These are phyloP conservation scores for Yarrowia deformans DNA, from an alignment of 805 yeast species.

Conservation along the genomic window DNA sequence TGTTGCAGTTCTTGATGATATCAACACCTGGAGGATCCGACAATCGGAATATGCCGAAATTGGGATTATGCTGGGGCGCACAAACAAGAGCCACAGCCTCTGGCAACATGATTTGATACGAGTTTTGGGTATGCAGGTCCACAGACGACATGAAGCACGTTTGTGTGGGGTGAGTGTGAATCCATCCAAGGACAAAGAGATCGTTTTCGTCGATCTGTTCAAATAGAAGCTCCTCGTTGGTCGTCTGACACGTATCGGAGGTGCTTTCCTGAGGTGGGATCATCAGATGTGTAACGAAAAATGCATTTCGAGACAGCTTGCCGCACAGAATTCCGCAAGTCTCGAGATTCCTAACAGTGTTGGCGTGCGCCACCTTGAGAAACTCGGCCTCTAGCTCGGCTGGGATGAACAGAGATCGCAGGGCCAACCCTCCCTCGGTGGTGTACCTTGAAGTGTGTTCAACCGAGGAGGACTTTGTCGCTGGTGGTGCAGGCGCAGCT, in stretches of 20 bases:
- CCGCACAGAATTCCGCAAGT: slow-evolving; percentile 76
- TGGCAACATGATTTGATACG: slow-evolving; percentile 73
- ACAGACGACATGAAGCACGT: slow-evolving; percentile 72
- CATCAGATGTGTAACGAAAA: slow-evolving; percentile 65
- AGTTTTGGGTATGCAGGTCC: slow-evolving; percentile 71
- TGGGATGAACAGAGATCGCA: slow-evolving; percentile 63
- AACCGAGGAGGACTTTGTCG: slow-evolving; percentile 20
- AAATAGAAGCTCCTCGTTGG: slow-evolving; percentile 65
- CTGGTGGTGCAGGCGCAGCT: slow-evolving; percentile 18
- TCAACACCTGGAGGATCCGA: slow-evolving; percentile 72
- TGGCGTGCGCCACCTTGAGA: slow-evolving; percentile 56
- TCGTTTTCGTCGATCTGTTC: slow-evolving; percentile 62
- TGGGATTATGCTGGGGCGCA: slow-evolving; percentile 60
- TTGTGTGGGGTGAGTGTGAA: slow-evolving; percentile 77
- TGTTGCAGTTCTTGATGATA: slow-evolving; percentile 59
- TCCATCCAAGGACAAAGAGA: slow-evolving; percentile 74
- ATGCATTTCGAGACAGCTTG: slow-evolving; percentile 64
- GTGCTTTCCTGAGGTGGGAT: slow-evolving; percentile 72
- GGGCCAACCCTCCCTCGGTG: slow-evolving; percentile 65
- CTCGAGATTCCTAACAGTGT: slow-evolving; percentile 61
- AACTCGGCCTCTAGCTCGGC: slow-evolving; percentile 54
- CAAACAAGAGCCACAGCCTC: slow-evolving; percentile 74
- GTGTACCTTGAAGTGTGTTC: slow-evolving; percentile 48
- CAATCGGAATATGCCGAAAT: slow-evolving; percentile 64
- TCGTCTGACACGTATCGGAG: slow-evolving; percentile 66